Percentiles rank a stretch among this genome's conserved stretches.
phyloP scores from a whole-genome alignment of 768 basidiomycete genomes.

The Leccinum subtestaceum region DNA sequence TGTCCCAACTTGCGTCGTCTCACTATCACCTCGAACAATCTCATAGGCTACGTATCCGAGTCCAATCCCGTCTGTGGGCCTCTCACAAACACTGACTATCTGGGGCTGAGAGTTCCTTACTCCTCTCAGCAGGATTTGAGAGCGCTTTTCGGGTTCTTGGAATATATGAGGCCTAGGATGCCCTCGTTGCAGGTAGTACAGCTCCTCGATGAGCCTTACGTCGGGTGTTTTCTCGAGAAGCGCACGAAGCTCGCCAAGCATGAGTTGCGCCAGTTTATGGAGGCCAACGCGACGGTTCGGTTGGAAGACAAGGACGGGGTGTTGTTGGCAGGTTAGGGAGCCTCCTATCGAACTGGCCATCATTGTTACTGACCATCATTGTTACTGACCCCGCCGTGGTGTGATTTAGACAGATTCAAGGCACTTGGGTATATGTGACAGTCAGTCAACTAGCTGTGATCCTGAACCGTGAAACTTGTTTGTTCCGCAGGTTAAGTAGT shows the following conservation, averaged over 20 bases:
- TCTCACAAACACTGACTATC: background rate
- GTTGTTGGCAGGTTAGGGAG: constrained; percentile 21
- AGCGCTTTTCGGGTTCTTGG: constrained; percentile 13
- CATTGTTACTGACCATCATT: background rate
- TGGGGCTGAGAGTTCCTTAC: background rate
- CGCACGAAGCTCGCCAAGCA: constrained; percentile 12
- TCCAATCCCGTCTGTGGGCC: background rate
- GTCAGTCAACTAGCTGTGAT: background rate
- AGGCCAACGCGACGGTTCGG: constrained; percentile 6
- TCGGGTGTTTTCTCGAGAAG: constrained; percentile 16
- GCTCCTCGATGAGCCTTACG: constrained; percentile 15
- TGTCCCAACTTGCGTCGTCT: background rate
- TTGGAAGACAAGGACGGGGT: constrained; percentile 23
- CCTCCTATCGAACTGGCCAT: background rate
- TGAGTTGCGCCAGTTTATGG: constrained; percentile 11
- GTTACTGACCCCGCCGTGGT: background rate
- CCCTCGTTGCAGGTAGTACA: constrained; percentile 25
- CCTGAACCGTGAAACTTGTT: background rate
- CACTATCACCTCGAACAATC: background rate
- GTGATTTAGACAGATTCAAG: constrained; percentile 16
- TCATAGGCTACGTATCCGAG: background rate
- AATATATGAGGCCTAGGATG: constrained; percentile 2
- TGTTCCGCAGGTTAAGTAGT: background rate
- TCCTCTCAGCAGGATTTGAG: constrained; percentile 1
- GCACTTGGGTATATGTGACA: constrained; percentile 1